Evolutionary conservation across 257 asterid species (phyloP).

Genomic region (Haberlea rhodopensis): DNA sequence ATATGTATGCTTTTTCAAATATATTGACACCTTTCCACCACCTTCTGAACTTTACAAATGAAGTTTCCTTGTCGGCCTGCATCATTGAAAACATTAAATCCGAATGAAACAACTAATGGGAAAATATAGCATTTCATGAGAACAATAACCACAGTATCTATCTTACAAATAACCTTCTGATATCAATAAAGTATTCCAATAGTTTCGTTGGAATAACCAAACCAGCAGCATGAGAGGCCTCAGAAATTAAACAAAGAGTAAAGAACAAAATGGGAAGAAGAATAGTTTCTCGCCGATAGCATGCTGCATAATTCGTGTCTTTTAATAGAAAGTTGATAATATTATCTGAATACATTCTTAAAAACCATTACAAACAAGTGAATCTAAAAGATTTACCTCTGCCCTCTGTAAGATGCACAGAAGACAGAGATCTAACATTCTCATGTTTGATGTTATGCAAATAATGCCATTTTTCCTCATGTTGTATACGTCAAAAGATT

Average conservation of each 20-base stretch:
- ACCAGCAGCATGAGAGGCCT: conserved; percentile 11
- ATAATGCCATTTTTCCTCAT: too few relatives aligned
- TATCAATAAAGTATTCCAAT: background rate
- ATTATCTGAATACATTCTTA: background rate
- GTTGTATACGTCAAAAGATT: too few relatives aligned
- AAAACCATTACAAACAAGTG: conserved; percentile 3
- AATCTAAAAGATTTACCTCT: conserved; percentile 9
- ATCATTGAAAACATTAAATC: conserved; percentile 22
- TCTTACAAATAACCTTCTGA: conserved; percentile 19
- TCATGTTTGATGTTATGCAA: background rate
- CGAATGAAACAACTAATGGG: conserved; percentile 17
- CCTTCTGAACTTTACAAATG: conserved; percentile 80
- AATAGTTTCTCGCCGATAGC: conserved; percentile 14
- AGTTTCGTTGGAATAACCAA: background rate
- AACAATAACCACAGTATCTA: conserved; percentile 8
- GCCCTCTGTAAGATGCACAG: conserved; percentile 6
- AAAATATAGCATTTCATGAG: background rate
- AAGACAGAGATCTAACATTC: conserved; percentile 17
- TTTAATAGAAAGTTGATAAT: background rate
- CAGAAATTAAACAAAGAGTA: conserved; percentile 1
- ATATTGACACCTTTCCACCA: conserved; percentile 97
- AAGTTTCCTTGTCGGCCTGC: conserved; percentile 57
- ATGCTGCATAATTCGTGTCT: background rate
- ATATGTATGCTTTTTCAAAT: conserved; percentile 87
- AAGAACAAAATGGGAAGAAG: conserved; percentile 7